Evolutionary conservation across 352 stramenopile species (phyloP), one percentile per base, ranked within the genome.

Genomic region (Plasmopara halstedii): DNA sequence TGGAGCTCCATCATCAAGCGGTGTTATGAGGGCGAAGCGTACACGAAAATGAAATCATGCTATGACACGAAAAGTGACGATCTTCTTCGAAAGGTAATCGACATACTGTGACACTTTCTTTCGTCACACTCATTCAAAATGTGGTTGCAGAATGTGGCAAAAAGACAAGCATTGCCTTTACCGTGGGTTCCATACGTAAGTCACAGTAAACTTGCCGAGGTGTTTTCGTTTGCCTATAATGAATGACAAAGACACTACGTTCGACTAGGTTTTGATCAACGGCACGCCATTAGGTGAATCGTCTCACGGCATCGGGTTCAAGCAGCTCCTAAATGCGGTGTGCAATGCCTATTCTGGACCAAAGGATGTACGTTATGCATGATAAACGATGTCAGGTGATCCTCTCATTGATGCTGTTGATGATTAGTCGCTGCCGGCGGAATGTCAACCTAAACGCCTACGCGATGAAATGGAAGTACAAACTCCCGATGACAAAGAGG

Each of bases 181-280:
- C 59, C 59, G 6, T 92, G 80, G 80, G 67, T 87, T 27, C 80
- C 80, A 27, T 86, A 75, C 18, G 80, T 86, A 77, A 41, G 70
- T 62, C 26, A 7, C n/a, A n/a, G 15, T 39, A 29, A 18, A 17
- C 7, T 15, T 35, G 11, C n/a, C 4, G 31, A 35, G 31, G 1
- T 35, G 7, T 35, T 18, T 35, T 3, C 3, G 2, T 35, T 15
- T 14, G n/a, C n/a, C 21, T 14, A 7, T 17, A 32, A 23, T 14
- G n/a, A 42, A 29, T 50, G n/a, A n/a, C n/a, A n/a, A n/a, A n/a
- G n/a, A 21, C 40, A 18, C 34, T 27, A 21, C 15, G 17, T 37
- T 50, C 46, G 34, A 32, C 4, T 48, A 85, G 73, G 62, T 85
- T n/a, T 48, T 76, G 32, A 52, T 92, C 8, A 83, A 88, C 46